Evolutionary conservation across 208 protist species (phyloP).

Genomic region (Jaenimonas drosophilae): DNA sequence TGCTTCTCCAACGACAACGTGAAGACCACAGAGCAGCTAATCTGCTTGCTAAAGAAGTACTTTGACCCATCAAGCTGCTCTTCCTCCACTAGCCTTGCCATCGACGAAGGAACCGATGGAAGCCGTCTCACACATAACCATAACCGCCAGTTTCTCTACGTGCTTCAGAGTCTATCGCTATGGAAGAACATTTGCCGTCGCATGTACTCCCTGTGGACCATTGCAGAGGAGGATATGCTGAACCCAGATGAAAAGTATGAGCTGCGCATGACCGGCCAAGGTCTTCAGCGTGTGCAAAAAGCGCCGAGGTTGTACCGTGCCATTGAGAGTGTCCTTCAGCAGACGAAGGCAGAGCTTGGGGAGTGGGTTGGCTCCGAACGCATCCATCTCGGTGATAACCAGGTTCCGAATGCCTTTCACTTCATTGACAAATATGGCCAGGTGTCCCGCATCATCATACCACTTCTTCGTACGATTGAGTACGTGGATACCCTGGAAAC

Average conservation of each 20-base stretch:
- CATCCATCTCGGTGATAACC: constrained; percentile 96
- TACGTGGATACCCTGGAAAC: constrained; percentile 68
- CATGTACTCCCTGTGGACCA: constrained; percentile 88
- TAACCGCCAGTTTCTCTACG: constrained; percentile 91
- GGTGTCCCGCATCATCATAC: constrained; percentile 94
- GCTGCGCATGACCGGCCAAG: constrained; percentile 90
- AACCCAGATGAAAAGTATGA: constrained; percentile 70
- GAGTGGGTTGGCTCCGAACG: constrained; percentile 87
- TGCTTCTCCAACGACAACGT: constrained; percentile 88
- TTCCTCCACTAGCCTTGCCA: constrained; percentile 52
- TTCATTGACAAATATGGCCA: constrained; percentile 99
- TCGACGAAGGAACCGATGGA: constrained; percentile 72
- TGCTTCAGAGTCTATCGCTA: constrained; percentile 93
- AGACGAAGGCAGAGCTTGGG: constrained; percentile 83
- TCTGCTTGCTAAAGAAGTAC: constrained; percentile 59
- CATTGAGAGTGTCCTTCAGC: constrained; percentile 76
- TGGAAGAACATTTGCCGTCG: constrained; percentile 91
- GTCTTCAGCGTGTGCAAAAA: constrained; percentile 93
- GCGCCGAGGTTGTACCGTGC: constrained; percentile 74
- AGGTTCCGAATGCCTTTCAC: constrained; percentile 97
- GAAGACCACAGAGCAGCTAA: constrained; percentile 50
- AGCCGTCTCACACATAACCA: constrained; percentile 94
- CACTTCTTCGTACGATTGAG: constrained; percentile 85
- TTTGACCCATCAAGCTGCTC: constrained; percentile 49
- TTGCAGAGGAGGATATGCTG: constrained; percentile 93